Evolutionary conservation across 768 basidiomycete genomes (phyloP).

Genomic region (Kwoniella sp.): DNA sequence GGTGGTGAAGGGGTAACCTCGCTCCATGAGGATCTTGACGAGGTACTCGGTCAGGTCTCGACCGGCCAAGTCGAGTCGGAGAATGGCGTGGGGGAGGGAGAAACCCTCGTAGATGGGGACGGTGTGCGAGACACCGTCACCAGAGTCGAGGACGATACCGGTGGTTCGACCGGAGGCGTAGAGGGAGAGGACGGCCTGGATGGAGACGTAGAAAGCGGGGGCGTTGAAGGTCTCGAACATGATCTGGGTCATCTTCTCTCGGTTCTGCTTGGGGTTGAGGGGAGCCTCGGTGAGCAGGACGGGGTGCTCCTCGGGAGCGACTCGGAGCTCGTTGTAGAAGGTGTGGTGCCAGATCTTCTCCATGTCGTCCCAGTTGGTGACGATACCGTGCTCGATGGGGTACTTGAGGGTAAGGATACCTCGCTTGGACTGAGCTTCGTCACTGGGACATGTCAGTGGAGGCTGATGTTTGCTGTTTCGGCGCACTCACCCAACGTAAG

Average conservation of each 20-base stretch:
- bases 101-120: constrained; percentile 97
- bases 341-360: constrained; percentile 99
- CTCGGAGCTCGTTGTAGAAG: constrained; percentile 92
- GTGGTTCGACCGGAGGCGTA: constrained; percentile 95
- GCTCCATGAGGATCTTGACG: constrained; percentile 60
- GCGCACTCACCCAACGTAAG: constrained; percentile 76
- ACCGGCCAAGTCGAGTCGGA: constrained; percentile 83
- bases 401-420: constrained; percentile 91
- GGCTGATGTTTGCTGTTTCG: constrained; percentile 6
- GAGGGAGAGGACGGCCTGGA: constrained; percentile 84
- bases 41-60: constrained; percentile 71
- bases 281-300: constrained; percentile 87
- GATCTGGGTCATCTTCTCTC: constrained; percentile 88
- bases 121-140: constrained; percentile 92
- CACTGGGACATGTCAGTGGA: no score
- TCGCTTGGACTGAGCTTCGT: constrained; percentile 89
- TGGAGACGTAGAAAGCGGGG: constrained; percentile 85
- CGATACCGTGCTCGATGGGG: constrained; percentile 88
- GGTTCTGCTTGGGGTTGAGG: constrained; percentile 85
- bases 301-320: constrained; percentile 88
- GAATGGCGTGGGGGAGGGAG: constrained; percentile 83
- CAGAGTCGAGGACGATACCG: constrained; percentile 88
- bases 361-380: constrained; percentile 99
- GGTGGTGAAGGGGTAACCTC: constrained; percentile 91
- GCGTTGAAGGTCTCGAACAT: constrained; percentile 96